These are phyloP conservation scores for Hyphodiscus sp. DNA, from an alignment of 2,329 filamentous ascomycete species.

Conservation along the genomic window DNA sequence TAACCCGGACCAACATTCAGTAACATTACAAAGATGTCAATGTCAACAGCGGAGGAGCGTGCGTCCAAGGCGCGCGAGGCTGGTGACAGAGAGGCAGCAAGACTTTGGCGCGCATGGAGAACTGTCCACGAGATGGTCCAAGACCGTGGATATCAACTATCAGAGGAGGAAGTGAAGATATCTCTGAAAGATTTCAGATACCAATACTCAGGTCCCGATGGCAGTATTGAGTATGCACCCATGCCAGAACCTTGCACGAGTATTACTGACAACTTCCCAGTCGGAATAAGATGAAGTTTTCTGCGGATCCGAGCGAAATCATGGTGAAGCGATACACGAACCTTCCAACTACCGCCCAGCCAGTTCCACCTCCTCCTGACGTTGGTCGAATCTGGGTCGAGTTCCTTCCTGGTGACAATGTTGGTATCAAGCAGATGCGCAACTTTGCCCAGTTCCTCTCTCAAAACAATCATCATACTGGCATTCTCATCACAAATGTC, in stretches of 20 bases:
- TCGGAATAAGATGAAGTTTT: conserved; percentile 79
- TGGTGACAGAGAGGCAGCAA: conserved; percentile 41
- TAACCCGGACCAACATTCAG: neutral
- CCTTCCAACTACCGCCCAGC: conserved; percentile 45
- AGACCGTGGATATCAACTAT: conserved; percentile 87
- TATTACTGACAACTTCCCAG: conserved; percentile 40
- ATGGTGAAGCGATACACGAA: conserved; percentile 84
- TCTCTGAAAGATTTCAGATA: conserved; percentile 73
- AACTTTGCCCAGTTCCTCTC: conserved; percentile 78
- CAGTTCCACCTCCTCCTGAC: conserved; percentile 34
- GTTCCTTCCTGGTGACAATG: conserved; percentile 72
- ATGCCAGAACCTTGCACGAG: neutral
- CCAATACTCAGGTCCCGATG: conserved; percentile 66
- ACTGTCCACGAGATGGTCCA: conserved; percentile 93
- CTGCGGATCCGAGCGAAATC: conserved; percentile 71
- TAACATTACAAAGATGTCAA: conserved; percentile 19
- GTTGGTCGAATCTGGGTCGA: conserved; percentile 91
- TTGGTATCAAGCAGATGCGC: conserved; percentile 91
- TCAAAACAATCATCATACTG: conserved; percentile 76
- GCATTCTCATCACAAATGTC: conserved; percentile 81
- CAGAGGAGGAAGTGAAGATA: conserved; percentile 83
- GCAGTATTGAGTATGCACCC: conserved; percentile 63
- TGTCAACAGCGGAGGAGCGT: conserved; percentile 27
- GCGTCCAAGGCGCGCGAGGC: conserved; percentile 27
- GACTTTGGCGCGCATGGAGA: conserved; percentile 89